phyloP scores from a whole-genome alignment of 495 filamentous ascomycete genomes.

The Neurospora hispaniola region DNA sequence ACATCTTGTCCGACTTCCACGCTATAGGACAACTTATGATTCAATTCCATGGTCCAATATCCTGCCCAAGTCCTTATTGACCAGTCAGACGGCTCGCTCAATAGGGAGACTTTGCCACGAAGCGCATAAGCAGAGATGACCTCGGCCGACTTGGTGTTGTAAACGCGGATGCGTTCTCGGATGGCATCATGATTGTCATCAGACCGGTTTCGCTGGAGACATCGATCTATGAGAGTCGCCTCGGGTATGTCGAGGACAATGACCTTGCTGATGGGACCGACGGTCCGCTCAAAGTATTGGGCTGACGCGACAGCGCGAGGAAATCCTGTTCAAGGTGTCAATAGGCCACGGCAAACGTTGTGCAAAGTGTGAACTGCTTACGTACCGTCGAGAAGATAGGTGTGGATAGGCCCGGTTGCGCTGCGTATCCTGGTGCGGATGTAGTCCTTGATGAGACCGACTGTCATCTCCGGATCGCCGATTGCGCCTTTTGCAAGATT shows the following conservation, averaged over 20 bases:
- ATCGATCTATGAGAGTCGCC: not conserved
- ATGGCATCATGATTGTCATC: not conserved
- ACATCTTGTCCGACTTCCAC: no score
- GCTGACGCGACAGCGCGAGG: not conserved
- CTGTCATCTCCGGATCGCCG: not conserved
- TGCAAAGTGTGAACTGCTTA: not conserved
- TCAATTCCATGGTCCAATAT: no score
- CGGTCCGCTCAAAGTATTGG: not conserved
- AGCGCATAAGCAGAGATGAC: not conserved
- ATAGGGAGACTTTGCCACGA: no score
- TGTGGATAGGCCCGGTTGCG: not conserved
- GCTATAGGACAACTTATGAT: no score
- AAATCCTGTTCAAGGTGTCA: not conserved
- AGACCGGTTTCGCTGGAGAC: not conserved
- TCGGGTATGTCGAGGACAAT: not conserved
- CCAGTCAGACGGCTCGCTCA: no score
- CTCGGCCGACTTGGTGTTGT: not conserved
- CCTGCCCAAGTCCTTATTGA: no score
- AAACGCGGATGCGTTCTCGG: not conserved
- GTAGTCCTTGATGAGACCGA: not conserved
- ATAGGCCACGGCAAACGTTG: not conserved
- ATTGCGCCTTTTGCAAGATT: not conserved
- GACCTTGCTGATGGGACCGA: not conserved
- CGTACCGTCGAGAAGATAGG: not conserved
- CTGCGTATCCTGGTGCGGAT: not conserved